These are phyloP conservation scores for Sporothrix protearum DNA, from an alignment of 2,329 filamentous ascomycete species.

Conservation along the genomic window DNA sequence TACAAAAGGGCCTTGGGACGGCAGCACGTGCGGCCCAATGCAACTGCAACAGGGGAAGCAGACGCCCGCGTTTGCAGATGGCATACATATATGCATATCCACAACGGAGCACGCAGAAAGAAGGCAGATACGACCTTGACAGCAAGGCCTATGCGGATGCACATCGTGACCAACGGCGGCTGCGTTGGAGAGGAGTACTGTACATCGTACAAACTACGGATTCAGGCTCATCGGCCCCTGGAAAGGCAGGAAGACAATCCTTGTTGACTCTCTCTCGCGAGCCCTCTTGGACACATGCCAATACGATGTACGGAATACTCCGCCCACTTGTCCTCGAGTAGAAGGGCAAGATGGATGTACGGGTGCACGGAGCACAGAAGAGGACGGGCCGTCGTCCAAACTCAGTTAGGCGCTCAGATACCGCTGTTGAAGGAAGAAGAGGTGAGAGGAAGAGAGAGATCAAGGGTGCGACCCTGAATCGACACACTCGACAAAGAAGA, in stretches of 20 bases:
- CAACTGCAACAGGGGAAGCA: not conserved
- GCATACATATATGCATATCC: not conserved
- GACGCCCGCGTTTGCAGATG: not conserved
- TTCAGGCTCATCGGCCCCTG: not conserved
- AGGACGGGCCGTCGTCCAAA: not conserved
- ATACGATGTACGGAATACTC: no score
- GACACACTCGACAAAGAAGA: not conserved
- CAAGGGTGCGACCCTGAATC: slow-evolving; percentile 4
- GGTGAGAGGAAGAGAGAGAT: not conserved
- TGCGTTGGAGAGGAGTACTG: not conserved
- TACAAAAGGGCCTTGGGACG: not conserved
- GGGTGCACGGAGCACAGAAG: not conserved
- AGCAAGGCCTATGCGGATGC: not conserved
- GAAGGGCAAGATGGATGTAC: not conserved
- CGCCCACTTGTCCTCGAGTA: not conserved
- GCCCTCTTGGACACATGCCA: no score
- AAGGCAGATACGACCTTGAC: slow-evolving; percentile 6
- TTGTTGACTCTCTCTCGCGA: not conserved
- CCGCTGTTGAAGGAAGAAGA: not conserved
- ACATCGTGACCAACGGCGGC: not conserved
- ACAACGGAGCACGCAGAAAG: not conserved
- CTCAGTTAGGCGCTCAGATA: not conserved
- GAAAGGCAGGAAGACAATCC: not conserved
- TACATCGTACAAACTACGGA: no score
- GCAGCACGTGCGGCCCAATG: not conserved